Conservation (phyloP, 257 asterid genomes). For the Paraleonurus japonicus region DNA sequence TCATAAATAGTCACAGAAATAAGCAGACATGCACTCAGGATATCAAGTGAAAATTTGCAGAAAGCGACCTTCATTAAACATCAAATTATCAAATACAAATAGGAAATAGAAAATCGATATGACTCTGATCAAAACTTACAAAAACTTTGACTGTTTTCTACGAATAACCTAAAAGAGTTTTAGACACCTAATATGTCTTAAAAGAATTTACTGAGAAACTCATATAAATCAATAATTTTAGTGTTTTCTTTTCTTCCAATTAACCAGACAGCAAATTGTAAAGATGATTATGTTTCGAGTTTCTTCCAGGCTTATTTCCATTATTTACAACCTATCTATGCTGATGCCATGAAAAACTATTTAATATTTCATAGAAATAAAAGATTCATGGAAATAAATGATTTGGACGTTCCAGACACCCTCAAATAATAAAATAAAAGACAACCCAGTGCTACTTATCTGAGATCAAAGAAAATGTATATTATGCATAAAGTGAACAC, state of each 20-base stretch:
- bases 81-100: neutral
- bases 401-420: neutral
- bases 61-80: neutral
- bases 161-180: neutral
- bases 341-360: neutral
- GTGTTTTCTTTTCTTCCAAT: neutral
- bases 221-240: neutral
- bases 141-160: neutral
- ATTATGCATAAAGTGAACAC: neutral
- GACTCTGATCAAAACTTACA: neutral
- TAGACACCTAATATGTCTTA: neutral
- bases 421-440: neutral
- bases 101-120: neutral
- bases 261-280: neutral
- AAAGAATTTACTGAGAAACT: neutral
- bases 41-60: neutral
- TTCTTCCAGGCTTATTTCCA: constrained; percentile 2
- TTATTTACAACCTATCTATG: neutral
- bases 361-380: neutral
- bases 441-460: neutral
- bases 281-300: neutral
- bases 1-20: constrained; percentile 14
- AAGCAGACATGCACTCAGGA: neutral
- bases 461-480: neutral
- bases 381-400: neutral